Conservation (phyloP, 2,329 filamentous ascomycete genomes). For the Neophaeococcomyces aloes region DNA sequence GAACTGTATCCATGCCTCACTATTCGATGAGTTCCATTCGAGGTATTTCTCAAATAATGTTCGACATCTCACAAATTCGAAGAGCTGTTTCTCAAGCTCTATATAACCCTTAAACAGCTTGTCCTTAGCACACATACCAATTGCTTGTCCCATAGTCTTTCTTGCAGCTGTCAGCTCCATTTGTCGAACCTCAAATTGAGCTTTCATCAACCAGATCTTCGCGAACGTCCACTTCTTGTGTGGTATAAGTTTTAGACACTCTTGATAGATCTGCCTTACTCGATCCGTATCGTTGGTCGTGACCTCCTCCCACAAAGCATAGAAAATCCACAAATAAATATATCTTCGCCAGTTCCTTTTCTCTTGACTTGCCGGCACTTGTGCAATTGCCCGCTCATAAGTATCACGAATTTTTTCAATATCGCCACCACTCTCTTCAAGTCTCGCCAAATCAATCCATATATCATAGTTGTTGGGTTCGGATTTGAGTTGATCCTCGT, state of each 20-base stretch:
- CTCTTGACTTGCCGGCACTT: constrained; percentile 87
- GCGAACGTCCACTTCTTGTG: constrained; percentile 97
- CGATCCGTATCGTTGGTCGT: constrained; percentile 67
- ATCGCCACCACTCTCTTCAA: constrained; percentile 81
- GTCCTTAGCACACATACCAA: constrained; percentile 93
- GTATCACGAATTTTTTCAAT: constrained; percentile 76
- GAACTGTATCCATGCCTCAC: constrained; percentile 92
- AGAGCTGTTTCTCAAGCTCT: constrained; percentile 81
- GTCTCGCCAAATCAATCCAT: constrained; percentile 88
- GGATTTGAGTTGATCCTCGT: constrained; percentile 87
- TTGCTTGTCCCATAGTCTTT: constrained; percentile 79
- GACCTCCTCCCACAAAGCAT: constrained; percentile 89
- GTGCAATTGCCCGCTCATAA: constrained; percentile 90
- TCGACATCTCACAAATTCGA: constrained; percentile 85
- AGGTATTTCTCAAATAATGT: constrained; percentile 90
- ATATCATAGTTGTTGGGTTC: constrained; percentile 94
- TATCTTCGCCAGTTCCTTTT: constrained; percentile 96
- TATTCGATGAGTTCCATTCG: constrained; percentile 81
- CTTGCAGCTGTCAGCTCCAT: constrained; percentile 67
- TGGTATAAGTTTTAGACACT: constrained; percentile 76
- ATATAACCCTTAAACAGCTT: constrained; percentile 91
- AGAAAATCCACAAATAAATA: constrained; percentile 97
- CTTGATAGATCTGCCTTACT: constrained; percentile 80
- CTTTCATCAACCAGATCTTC: constrained; percentile 90
- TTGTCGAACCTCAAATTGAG: constrained; percentile 86